Evolutionary conservation across 805 yeast species (phyloP), one percentile per base, ranked within the genome.

Genomic region (Candida pseudofarinosa): DNA sequence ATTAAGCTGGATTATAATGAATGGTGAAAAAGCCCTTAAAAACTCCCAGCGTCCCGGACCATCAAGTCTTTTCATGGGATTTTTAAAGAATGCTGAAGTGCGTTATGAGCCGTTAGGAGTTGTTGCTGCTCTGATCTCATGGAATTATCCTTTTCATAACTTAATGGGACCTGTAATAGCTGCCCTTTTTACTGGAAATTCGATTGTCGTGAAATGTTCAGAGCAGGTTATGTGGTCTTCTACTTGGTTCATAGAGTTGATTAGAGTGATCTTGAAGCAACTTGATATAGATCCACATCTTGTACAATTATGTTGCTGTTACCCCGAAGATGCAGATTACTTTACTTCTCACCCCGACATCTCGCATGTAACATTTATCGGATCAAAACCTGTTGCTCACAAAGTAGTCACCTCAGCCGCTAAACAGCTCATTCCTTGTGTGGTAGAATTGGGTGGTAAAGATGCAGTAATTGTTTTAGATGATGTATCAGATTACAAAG

Each of bases 91-190:
- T 42, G 98, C 97, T 3, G 93, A 91, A 63, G 91, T 93, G 14
- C 74, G 95, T 49, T 93, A 93, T 62, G 96, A 90, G 62, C 98
- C 99, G 0, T 64, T 91, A 42, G 93, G 93, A 4, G 85, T 83
- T 12, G 91, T 91, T 19, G 77, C 95, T 5, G 95, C 98, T 0
- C 71, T 93, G 46, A 88, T 93, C 1, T 87, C 96, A 3, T 93
- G 99, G 99, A 93, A 93, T 59, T 93, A 93, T 60, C 99, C 99
- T 0, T 83, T 93, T 63, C 99, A 93, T 61, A 93, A 93, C 62
- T 68, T 90, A 40, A 66, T 93, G 73, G 97, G 97, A 2, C 99
- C 99, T 1, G 73, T 93, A 1, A 81, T 90, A 43, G 95, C 98
- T 2, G 79, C 91, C 1, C 62, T 93, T 19, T 88, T 90, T 58